Evolutionary conservation across 106 monocot genomes (phyloP), one percentile per base, ranked within the genome.

Genomic region (Xerophyta viscosa): DNA sequence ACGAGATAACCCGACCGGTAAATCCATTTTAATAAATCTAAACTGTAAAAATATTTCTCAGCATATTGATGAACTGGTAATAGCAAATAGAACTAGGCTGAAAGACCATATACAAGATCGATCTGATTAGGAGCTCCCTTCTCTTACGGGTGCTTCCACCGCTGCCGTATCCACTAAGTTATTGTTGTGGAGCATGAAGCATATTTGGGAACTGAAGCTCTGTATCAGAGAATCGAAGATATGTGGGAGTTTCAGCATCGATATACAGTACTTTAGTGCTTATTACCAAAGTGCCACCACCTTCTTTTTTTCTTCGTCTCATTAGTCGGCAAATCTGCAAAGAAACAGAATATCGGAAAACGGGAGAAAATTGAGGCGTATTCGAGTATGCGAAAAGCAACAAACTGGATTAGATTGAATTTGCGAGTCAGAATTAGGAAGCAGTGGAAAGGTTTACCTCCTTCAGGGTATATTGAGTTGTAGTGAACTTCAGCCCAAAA

Each of bases 401-500:
- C 13, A 39, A 8, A 15, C 15, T 39, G 1, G 15, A 2, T 12
- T 39, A 39, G 15, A 39, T 36, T 5, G 33, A 36, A 36, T 36
- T 5, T 6, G 33, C 5, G 33, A 5, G 33, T 39, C 39, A 39
- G 39, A 39, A 12, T 39, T 2, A 39, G 10, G 15, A 39, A 2
- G 6, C 15, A 7, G 15, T 12, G 6, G 15, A 10, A 39, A 39
- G 39, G 11, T 33, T 68, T 64, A 84, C 84, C 84, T 60, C 75
- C 75, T 54, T 84, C 71, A 11, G 84, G 84, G 68, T 84, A 84
- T 13, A 84, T 79, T 1, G 84, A 84, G 61, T 84, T 84, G 65
- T 84, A 84, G 60, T 84, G 84, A 45, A 84, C 84, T 68, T 84
- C 84, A 33, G 84, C 79, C 84, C 84, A 84, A 57, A 84, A 84